Percentiles rank a stretch among this genome's conserved stretches.
These are phyloP conservation scores for Gliomastix tumulicola DNA, from an alignment of 2,329 filamentous ascomycete species.

Conservation along the genomic window DNA sequence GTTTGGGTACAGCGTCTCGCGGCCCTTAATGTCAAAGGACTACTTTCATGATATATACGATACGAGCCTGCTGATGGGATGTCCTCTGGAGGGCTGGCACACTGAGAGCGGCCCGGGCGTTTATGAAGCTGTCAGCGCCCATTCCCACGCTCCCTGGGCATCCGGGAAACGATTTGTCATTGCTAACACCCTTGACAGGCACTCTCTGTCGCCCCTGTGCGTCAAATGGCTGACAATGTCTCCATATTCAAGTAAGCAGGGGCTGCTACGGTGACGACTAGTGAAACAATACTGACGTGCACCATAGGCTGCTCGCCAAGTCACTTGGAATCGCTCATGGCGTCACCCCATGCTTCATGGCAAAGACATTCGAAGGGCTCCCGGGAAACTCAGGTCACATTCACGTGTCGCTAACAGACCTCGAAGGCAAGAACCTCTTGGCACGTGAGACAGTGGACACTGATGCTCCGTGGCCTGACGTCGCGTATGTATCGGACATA, in stretches of 20 bases:
- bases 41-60: constrained; percentile 77
- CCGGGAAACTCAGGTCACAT: constrained; percentile 72
- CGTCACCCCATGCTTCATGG: constrained; percentile 75
- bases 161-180: constrained; percentile 33
- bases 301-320: constrained; percentile 41
- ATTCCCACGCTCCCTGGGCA: constrained; percentile 39
- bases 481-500: constrained; percentile 59
- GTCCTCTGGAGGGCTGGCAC: constrained; percentile 75
- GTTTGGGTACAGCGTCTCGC: constrained; percentile 76
- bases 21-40: constrained; percentile 72
- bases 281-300: constrained; percentile 26
- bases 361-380: constrained; percentile 63
- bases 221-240: constrained; percentile 57
- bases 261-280: not conserved
- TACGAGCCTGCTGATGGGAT: constrained; percentile 61
- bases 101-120: constrained; percentile 70
- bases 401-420: constrained; percentile 63
- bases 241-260: constrained; percentile 59
- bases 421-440: constrained; percentile 61
- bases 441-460: constrained; percentile 53
- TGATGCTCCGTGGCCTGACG: constrained; percentile 51
- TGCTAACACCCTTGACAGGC: not conserved
- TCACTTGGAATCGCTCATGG: constrained; percentile 62
- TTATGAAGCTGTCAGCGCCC: constrained; percentile 6
- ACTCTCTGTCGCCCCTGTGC: not conserved